Evolutionary conservation across 2,329 filamentous ascomycete genomes (phyloP).

Genomic region (Botryotinia calthae): DNA sequence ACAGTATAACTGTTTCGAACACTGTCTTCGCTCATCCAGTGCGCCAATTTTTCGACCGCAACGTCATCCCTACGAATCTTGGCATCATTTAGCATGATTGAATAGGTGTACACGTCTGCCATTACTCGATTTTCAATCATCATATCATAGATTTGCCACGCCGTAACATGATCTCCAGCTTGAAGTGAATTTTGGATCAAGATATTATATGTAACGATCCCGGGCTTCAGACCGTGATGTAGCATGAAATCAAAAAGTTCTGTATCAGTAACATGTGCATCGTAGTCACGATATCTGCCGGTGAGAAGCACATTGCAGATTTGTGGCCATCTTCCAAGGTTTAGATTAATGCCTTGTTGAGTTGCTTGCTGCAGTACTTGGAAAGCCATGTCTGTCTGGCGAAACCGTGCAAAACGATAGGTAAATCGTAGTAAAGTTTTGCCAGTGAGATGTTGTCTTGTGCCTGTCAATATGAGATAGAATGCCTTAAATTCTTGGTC

Average conservation of each 20-base stretch:
- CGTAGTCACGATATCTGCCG: conserved; percentile 38
- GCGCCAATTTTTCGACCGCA: conserved; percentile 54
- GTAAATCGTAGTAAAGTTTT: conserved; percentile 35
- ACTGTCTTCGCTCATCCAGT: conserved; percentile 49
- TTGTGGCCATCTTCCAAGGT: conserved; percentile 48
- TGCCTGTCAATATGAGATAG: conserved; percentile 26
- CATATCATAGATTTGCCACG: conserved; percentile 62
- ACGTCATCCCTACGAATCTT: conserved; percentile 46
- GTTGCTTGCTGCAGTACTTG: conserved; percentile 44
- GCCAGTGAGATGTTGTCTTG: conserved; percentile 27
- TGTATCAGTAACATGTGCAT: conserved; percentile 48
- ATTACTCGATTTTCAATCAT: conserved; percentile 58
- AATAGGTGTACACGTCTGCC: conserved; percentile 65
- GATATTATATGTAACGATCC: conserved; percentile 61
- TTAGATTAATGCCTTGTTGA: conserved; percentile 45
- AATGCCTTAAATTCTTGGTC: conserved; percentile 24
- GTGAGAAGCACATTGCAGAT: conserved; percentile 59
- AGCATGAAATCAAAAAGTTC: conserved; percentile 56
- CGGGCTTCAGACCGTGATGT: conserved; percentile 59
- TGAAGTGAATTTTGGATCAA: conserved; percentile 70
- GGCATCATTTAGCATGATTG: conserved; percentile 68
- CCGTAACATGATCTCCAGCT: conserved; percentile 59
- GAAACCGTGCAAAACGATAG: conserved; percentile 42
- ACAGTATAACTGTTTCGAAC: conserved; percentile 49
- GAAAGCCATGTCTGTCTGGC: conserved; percentile 41